Conservation (phyloP, 345 rosid genomes). For the Eutrema yunnanense region DNA sequence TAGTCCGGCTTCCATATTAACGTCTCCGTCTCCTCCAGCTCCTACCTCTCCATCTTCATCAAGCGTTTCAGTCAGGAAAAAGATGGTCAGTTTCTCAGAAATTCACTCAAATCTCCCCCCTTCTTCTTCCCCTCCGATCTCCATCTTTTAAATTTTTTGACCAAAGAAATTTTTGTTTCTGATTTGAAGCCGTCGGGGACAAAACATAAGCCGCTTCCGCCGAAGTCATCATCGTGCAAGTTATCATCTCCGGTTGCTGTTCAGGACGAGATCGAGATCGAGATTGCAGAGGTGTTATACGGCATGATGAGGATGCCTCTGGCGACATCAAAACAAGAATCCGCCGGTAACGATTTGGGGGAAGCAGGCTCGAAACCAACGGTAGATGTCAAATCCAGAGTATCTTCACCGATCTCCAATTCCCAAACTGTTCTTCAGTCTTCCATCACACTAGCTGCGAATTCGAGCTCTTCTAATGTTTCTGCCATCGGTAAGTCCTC, state of each 20-base stretch:
- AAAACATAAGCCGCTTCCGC: conserved; percentile 61
- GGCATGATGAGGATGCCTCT: conserved; percentile 90
- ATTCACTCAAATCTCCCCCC: neutral
- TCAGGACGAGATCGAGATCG: conserved; percentile 98
- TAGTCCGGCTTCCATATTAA: conserved; percentile 39
- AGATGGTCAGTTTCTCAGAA: conserved; percentile 50
- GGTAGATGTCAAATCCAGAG: conserved; percentile 53
- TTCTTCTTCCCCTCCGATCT: neutral
- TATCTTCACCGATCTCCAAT: conserved; percentile 83
- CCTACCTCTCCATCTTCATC: conserved; percentile 89
- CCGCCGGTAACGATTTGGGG: conserved; percentile 33
- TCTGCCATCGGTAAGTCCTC: conserved; percentile 56
- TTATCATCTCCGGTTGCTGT: conserved; percentile 45
- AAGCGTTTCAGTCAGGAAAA: conserved; percentile 68
- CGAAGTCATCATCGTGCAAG: conserved; percentile 58
- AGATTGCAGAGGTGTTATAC: conserved; percentile 92
- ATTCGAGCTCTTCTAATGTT: conserved; percentile 55
- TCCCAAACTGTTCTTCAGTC: conserved; percentile 47
- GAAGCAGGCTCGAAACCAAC: conserved; percentile 34
- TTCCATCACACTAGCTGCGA: conserved; percentile 44
- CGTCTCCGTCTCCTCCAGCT: conserved; percentile 61
- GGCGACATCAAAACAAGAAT: conserved; percentile 58
- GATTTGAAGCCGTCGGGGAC: conserved; percentile 65
- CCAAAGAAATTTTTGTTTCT: neutral
- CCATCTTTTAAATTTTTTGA: neutral